Evolutionary conservation across 2,329 filamentous ascomycete genomes (phyloP).

Genomic region (Monosporascus cannonballus): DNA sequence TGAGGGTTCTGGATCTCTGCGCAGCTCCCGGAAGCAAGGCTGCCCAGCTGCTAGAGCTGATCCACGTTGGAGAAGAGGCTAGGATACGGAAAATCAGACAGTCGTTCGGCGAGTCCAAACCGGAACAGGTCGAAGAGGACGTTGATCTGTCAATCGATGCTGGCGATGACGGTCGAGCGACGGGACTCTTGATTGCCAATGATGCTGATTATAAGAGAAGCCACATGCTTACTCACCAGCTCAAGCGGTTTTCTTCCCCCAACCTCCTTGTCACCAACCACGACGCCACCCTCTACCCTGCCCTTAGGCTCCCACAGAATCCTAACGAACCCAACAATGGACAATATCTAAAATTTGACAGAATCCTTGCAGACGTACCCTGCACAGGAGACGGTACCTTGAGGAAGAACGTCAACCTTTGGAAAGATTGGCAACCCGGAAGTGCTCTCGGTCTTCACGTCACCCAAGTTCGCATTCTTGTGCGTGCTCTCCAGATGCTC

Average conservation of each 20-base stretch:
- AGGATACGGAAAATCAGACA: constrained; percentile 68
- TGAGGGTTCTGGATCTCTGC: constrained; percentile 92
- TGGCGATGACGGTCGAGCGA: constrained; percentile 77
- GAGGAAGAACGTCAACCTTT: constrained; percentile 88
- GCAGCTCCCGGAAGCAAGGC: constrained; percentile 97
- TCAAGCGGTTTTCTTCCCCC: constrained; percentile 93
- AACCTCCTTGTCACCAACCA: constrained; percentile 98
- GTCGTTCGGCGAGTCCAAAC: constrained; percentile 38
- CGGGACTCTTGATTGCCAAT: constrained; percentile 89
- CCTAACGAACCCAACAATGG: constrained; percentile 48
- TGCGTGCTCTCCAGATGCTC: constrained; percentile 89
- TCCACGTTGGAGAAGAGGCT: constrained; percentile 88
- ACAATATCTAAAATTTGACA: constrained; percentile 90
- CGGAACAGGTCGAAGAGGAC: constrained; percentile 43
- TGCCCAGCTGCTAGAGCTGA: constrained; percentile 88
- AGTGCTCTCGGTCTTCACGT: constrained; percentile 82
- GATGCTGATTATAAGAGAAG: constrained; percentile 95
- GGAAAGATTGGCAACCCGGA: constrained; percentile 89
- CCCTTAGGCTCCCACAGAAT: constrained; percentile 70
- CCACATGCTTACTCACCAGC: constrained; percentile 95
- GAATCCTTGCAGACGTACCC: constrained; percentile 92
- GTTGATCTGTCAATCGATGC: constrained; percentile 49
- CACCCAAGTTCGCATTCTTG: constrained; percentile 84
- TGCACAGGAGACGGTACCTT: constrained; percentile 94
- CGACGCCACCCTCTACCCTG: constrained; percentile 92